Conservation (phyloP, 345 rosid genomes). For the Arabis hirsuta region DNA sequence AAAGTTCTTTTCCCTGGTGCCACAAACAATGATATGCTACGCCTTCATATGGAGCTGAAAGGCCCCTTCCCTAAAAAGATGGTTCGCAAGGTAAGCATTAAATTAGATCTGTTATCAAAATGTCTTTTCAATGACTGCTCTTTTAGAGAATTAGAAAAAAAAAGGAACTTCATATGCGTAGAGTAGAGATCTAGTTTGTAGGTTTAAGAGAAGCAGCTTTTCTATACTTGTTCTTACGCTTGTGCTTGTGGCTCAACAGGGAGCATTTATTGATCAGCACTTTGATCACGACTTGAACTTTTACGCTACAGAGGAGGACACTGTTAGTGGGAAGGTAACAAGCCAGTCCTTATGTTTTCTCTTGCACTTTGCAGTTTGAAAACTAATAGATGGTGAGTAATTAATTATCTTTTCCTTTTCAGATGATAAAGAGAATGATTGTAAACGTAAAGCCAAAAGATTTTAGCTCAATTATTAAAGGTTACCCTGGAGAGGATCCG, state of each 20-base stretch:
- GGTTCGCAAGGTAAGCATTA: conserved; percentile 76
- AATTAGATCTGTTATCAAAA: conserved; percentile 9
- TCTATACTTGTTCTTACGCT: background rate
- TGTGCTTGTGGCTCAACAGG: conserved; percentile 52
- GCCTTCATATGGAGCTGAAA: conserved; percentile 97
- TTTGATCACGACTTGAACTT: conserved; percentile 90
- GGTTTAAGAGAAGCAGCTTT: conserved; percentile 20
- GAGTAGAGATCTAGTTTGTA: background rate
- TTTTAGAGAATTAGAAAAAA: background rate
- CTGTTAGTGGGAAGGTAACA: conserved; percentile 85
- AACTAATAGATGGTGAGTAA: conserved; percentile 20
- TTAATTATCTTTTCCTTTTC: conserved; percentile 43
- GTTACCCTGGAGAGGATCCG: conserved; percentile 91
- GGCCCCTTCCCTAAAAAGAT: conserved; percentile 98
- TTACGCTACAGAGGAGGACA: conserved; percentile 87
- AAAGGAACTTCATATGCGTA: background rate
- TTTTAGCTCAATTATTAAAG: conserved; percentile 75
- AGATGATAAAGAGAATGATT: conserved; percentile 81
- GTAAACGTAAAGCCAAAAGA: conserved; percentile 86
- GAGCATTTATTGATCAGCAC: conserved; percentile 90
- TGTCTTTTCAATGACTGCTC: background rate
- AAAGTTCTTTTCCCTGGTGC: conserved; percentile 98
- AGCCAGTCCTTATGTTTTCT: conserved; percentile 9
- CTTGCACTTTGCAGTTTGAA: conserved; percentile 10
- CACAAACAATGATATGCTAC: conserved; percentile 95